Percentiles rank a stretch among this genome's conserved stretches.
phyloP scores from a whole-genome alignment of 2,329 filamentous ascomycete species.

The Hypoxylon sp. region DNA sequence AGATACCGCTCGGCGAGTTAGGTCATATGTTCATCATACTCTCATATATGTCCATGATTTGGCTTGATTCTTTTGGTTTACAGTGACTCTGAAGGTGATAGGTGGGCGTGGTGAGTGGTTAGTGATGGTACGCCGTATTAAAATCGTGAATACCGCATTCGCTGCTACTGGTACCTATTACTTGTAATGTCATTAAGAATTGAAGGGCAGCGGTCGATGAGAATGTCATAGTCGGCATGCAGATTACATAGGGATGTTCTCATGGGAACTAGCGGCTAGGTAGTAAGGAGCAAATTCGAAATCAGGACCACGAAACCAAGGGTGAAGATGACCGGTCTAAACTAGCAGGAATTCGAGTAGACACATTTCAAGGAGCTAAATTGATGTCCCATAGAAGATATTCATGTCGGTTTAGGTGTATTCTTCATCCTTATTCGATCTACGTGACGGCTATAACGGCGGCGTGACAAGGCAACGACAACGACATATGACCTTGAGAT shows the following conservation, averaged over 20 bases:
- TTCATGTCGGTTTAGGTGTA: neutral
- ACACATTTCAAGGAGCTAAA: neutral
- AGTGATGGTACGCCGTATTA: neutral
- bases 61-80: neutral
- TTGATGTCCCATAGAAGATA: neutral
- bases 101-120: neutral
- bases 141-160: neutral
- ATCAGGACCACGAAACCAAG: neutral
- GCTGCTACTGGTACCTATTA: no score
- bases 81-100: neutral
- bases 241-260: neutral
- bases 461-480: neutral
- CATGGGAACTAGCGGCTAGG: neutral
- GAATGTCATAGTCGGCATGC: no score
- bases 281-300: neutral
- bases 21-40: slow-evolving; percentile 15
- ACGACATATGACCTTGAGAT: neutral
- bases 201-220: no score
- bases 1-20: slow-evolving; percentile 20
- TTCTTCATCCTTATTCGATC: neutral
- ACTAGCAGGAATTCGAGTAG: neutral
- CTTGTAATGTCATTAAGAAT: no score
- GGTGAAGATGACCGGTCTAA: neutral
- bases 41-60: slow-evolving; percentile 11
- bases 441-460: neutral